Evolutionary conservation across 768 basidiomycete genomes (phyloP).

Genomic region (Tulasnella sp.): DNA sequence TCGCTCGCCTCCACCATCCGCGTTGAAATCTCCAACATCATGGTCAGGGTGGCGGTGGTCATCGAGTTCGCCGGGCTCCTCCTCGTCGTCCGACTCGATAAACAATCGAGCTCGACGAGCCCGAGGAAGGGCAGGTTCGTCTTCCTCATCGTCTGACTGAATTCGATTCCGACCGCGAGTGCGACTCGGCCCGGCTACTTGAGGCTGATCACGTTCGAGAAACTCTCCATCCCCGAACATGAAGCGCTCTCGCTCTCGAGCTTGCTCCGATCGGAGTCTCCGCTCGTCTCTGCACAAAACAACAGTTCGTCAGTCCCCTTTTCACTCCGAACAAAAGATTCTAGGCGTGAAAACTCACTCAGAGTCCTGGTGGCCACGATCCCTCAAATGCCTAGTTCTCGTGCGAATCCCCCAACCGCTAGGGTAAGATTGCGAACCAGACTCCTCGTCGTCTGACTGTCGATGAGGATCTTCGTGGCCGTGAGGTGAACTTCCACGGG

Average conservation of each 20-base stretch:
- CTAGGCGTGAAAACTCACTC: background rate
- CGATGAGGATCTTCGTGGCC: background rate
- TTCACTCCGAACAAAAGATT: background rate
- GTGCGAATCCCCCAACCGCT: background rate
- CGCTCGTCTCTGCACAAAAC: background rate
- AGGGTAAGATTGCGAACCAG: background rate
- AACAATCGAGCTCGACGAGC: slow-evolving; percentile 14
- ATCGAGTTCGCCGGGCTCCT: no score
- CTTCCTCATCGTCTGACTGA: slow-evolving; percentile 22
- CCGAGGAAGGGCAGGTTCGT: slow-evolving; percentile 24
- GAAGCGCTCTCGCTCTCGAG: background rate
- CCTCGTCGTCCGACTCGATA: background rate
- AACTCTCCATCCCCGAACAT: slow-evolving; percentile 11
- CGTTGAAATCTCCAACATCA: no score
- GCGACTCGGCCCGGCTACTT: background rate
- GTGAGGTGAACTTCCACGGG: background rate
- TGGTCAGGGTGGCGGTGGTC: no score
- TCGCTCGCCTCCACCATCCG: background rate
- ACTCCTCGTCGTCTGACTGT: background rate
- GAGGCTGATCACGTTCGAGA: background rate
- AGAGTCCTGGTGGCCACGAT: background rate
- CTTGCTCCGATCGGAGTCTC: background rate
- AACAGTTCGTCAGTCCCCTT: background rate
- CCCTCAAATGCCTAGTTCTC: background rate
- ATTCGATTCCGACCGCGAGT: background rate